Conservation (phyloP, 805 yeast genomes). For the Priceomyces castillae region DNA sequence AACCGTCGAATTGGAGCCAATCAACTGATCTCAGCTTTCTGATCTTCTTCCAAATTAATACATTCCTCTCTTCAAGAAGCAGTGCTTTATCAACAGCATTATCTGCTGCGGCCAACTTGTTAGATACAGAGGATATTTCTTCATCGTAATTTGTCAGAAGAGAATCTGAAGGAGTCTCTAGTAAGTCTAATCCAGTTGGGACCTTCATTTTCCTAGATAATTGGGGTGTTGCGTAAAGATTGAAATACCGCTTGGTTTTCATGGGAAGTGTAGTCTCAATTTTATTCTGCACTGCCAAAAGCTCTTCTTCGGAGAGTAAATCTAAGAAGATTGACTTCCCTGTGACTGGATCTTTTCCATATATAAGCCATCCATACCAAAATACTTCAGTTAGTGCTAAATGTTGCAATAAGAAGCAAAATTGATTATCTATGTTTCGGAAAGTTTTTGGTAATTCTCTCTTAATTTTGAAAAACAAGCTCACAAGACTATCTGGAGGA, state of each 20-base stretch:
- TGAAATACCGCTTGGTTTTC: slow-evolving; percentile 37
- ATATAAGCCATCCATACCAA: slow-evolving; percentile 43
- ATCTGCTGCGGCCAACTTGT: slow-evolving; percentile 9
- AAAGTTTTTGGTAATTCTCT: slow-evolving; percentile 22
- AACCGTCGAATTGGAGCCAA: slow-evolving; percentile 28
- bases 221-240: slow-evolving; percentile 42
- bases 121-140: slow-evolving; percentile 9
- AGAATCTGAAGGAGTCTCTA: slow-evolving; percentile 7
- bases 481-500: slow-evolving; percentile 22
- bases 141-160: slow-evolving; percentile 4
- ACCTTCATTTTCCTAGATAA: slow-evolving; percentile 39
- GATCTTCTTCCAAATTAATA: slow-evolving; percentile 32
- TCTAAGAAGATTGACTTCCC: slow-evolving; percentile 28
- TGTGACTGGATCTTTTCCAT: slow-evolving; percentile 32
- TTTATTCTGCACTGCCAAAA: slow-evolving; percentile 17
- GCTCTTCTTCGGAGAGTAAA: slow-evolving; percentile 21
- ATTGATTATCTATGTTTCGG: slow-evolving; percentile 23
- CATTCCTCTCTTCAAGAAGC: slow-evolving; percentile 25
- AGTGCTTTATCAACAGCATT: slow-evolving; percentile 10
- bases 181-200: slow-evolving; percentile 27
- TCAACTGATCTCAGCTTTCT: slow-evolving; percentile 18
- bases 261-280: slow-evolving; percentile 22
- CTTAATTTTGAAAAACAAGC: slow-evolving; percentile 23
- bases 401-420: slow-evolving; percentile 26
- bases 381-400: slow-evolving; percentile 26